phyloP scores from a whole-genome alignment of 1,284 basidiomycete genomes.

The Ustilago sp. region DNA sequence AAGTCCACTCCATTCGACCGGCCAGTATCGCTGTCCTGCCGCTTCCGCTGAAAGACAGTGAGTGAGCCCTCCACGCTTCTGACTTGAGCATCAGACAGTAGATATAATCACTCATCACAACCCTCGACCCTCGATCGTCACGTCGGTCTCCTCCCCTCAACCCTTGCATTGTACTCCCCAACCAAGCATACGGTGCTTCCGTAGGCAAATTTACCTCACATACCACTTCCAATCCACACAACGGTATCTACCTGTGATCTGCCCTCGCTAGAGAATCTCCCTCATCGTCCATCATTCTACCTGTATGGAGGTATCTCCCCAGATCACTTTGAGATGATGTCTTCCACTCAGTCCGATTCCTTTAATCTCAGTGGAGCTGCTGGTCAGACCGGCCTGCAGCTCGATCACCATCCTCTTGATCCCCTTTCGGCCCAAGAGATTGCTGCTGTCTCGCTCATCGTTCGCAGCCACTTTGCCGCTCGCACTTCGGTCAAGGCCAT shows the following conservation, averaged over 20 bases:
- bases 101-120: slow-evolving; percentile 31
- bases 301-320: slow-evolving; percentile 12
- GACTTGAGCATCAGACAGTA: neutral
- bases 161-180: neutral
- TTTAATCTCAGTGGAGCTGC: slow-evolving; percentile 34
- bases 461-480: slow-evolving; percentile 43
- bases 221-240: neutral
- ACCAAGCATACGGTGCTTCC: neutral
- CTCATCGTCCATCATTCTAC: slow-evolving; percentile 2
- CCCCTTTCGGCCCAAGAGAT: slow-evolving; percentile 77
- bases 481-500: slow-evolving; percentile 59
- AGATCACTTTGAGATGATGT: slow-evolving; percentile 20
- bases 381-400: slow-evolving; percentile 22
- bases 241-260: neutral
- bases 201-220: slow-evolving; percentile 11
- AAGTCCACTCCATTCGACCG: slow-evolving; percentile 3
- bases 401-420: slow-evolving; percentile 76
- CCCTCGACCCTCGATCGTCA: slow-evolving; percentile 16
- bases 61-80: neutral
- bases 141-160: slow-evolving; percentile 5
- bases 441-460: slow-evolving; percentile 39
- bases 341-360: slow-evolving; percentile 44
- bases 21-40: neutral
- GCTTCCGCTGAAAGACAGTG: neutral
- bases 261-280: slow-evolving; percentile 13